A percentile compares a stretch with the other conserved stretches of the same genome.
phyloP scores from a whole-genome alignment of 176 grass and related monocot genomes.

The Aegilops umbellulata region DNA sequence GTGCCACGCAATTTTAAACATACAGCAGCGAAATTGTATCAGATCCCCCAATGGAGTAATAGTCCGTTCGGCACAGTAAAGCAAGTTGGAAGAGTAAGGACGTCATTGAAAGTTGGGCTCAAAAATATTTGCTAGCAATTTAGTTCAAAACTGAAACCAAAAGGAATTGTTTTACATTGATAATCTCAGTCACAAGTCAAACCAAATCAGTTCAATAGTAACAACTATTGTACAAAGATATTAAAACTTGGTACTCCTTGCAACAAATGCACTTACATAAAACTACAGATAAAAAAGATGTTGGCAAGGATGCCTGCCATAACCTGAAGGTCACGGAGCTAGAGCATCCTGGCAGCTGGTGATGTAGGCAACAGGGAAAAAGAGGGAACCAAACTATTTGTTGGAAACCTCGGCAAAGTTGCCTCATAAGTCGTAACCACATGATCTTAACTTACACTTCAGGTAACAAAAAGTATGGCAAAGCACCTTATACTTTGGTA shows the following conservation, averaged over 20 bases:
- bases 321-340: slow-evolving; percentile 2
- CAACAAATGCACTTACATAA: neutral
- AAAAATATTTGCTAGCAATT: neutral
- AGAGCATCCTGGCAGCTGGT: slow-evolving; percentile 26
- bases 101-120: too few species aligned
- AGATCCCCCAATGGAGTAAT: too few species aligned
- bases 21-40: too few species aligned
- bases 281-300: neutral
- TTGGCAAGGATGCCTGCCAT: slow-evolving; percentile 31
- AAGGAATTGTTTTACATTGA: neutral
- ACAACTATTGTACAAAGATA: too few species aligned
- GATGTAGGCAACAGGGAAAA: slow-evolving; percentile 85
- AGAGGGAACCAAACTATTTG: slow-evolving; percentile 51
- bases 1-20: too few species aligned
- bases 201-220: neutral
- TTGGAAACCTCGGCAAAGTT: slow-evolving; percentile 76
- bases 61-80: neutral
- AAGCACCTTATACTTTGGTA: neutral
- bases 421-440: neutral
- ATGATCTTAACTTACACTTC: neutral
- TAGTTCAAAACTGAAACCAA: neutral
- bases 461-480: neutral
- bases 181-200: neutral
- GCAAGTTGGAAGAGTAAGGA: neutral
- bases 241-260: neutral